Base-by-base conservation (phyloP, 768 basidiomycete genomes). In the Mycena rosella region DNA sequence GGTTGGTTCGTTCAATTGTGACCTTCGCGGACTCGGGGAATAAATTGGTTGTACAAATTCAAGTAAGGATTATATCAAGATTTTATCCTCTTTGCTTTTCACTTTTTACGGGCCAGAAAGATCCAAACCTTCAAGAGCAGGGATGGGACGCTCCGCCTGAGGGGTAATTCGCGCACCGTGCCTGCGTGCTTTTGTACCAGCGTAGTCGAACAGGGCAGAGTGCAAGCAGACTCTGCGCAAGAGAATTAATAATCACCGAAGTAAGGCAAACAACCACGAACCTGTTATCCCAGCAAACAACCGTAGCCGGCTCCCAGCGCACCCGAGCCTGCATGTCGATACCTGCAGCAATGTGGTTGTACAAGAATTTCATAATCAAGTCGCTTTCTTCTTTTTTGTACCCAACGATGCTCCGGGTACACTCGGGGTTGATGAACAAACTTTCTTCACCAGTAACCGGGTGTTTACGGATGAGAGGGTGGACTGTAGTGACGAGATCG, bases 371-470 rank as follows among this genome's bases (percentile, higher is more conserved):
- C 72, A 88, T 79, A 36, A 89, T 78, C 60, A 80, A 81, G 51
- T 88, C 85, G 36, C 85, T 86, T 73, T 88, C 87, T 67, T 88
- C 86, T 18, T 79, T 60, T 67, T 85, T 86, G 78, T 80, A 86
- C 2, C 88, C 87, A 45, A 87, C 86, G 72, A 88, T 88, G 70
- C 78, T 79, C 36, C 77, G 78, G 2, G 87, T 87, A 79, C 87
- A 88, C 26, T 83, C 85, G 58, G 81, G 81, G 77, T 88, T 88
- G 78, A 89, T 77, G 71, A 86, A 88, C 22, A 90, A 77, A 3
- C 84, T 84, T 76, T 89, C 88, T 72, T 88, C 85, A 24, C 88
- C 87, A 0, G 89, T 90, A 3, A 84, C 85, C 15, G 88, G 89
- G 76, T 89, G 89, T 17, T 78, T 77, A 58, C 88, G 84, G 60